These are phyloP conservation scores for Lasiodiplodia gonubiensis DNA, from an alignment of 2,329 filamentous ascomycete genomes.

Conservation along the genomic window DNA sequence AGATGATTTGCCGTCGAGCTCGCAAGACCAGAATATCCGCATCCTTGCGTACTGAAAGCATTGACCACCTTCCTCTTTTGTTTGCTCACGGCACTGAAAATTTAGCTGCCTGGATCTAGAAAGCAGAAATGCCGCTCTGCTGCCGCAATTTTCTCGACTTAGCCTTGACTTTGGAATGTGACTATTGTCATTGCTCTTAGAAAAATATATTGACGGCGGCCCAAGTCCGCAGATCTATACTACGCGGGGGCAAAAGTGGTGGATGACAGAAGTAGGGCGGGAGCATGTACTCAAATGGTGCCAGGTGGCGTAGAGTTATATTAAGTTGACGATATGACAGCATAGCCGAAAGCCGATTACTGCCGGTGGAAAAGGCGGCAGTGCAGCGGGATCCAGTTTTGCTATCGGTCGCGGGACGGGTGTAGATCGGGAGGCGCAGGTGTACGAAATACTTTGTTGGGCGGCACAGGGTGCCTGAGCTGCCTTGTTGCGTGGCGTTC, in stretches of 20 bases:
- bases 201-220: neutral
- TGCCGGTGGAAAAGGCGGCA: constrained; percentile 1
- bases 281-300: neutral
- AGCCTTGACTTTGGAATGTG: neutral
- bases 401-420: constrained; percentile 10
- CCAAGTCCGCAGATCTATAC: no score
- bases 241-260: neutral
- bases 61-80: neutral
- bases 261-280: neutral
- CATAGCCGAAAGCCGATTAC: neutral
- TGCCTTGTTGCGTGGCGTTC: constrained; percentile 16
- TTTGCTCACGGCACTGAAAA: neutral
- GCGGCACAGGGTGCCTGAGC: constrained; percentile 2
- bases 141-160: neutral
- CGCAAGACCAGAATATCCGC: neutral
- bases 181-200: neutral
- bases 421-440: constrained; percentile 7
- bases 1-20: neutral
- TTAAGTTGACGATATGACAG: neutral
- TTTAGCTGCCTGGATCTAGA: neutral
- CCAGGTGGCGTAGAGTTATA: neutral
- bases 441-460: neutral
- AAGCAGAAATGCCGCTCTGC: neutral
- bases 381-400: constrained; percentile 12
- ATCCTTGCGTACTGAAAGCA: neutral